phyloP scores from a whole-genome alignment of 495 filamentous ascomycete genomes.

The Echria macrotheca region DNA sequence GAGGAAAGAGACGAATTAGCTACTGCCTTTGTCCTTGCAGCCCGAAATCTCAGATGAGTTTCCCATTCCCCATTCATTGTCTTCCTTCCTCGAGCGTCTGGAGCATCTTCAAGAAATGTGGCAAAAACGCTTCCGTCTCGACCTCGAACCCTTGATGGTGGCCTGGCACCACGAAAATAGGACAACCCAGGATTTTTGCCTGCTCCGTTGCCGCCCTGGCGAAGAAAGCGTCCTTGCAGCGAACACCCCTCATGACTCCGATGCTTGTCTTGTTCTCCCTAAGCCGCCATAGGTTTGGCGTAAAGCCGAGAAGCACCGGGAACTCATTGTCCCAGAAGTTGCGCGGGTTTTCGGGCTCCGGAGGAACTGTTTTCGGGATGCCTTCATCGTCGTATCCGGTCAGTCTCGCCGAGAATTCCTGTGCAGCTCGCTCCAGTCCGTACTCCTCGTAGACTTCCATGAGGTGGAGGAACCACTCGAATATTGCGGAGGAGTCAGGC shows the following conservation, averaged over 20 bases:
- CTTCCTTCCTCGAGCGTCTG: conserved; percentile 9
- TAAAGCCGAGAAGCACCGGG: conserved; percentile 11
- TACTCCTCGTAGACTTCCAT: conserved; percentile 15
- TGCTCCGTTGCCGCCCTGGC: conserved; percentile 19
- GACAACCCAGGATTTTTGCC: conserved; percentile 17
- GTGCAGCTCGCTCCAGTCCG: conserved; percentile 7
- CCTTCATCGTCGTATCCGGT: conserved; percentile 19
- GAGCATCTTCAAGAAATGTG: conserved; percentile 14
- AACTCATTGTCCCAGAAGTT: conserved; percentile 28
- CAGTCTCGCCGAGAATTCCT: conserved; percentile 11
- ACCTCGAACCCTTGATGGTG: conserved; percentile 27
- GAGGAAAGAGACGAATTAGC: too few species aligned
- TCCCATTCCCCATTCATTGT: too few species aligned
- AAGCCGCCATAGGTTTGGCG: conserved; percentile 22
- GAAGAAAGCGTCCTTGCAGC: conserved; percentile 24
- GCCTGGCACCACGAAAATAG: conserved; percentile 18
- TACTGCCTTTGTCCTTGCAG: too few species aligned
- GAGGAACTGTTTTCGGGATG: conserved; percentile 2
- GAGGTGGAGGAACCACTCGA: conserved; percentile 15
- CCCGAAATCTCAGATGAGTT: too few species aligned
- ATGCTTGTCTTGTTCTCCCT: conserved; percentile 16
- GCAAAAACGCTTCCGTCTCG: conserved; percentile 21
- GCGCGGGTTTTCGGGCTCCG: conserved; percentile 9
- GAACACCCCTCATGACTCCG: conserved; percentile 17
- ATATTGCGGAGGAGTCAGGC: conserved; percentile 13